A percentile compares a stretch with the other conserved stretches of the same genome.
Conservation (phyloP, 495 filamentous ascomycete genomes). For the Geopyxis carbonaria region DNA sequence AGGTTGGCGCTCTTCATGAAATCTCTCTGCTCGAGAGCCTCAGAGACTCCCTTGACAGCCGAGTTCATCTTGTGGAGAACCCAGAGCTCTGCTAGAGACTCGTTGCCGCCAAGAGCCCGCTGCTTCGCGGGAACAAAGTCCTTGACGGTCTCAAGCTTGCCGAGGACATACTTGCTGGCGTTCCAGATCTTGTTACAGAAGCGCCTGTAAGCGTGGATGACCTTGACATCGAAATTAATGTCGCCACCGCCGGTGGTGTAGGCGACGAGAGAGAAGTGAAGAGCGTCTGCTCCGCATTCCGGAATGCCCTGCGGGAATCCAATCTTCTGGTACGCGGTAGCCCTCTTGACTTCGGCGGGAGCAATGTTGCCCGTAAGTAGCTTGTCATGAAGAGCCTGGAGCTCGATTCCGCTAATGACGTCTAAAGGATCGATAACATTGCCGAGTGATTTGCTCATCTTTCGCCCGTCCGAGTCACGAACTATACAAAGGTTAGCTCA, state of each 20-base stretch:
- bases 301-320: slow-evolving; percentile 16
- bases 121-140: slow-evolving; percentile 47
- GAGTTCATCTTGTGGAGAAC: slow-evolving; percentile 59
- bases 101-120: slow-evolving; percentile 38
- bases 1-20: slow-evolving; percentile 45
- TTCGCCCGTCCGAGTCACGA: slow-evolving; percentile 47
- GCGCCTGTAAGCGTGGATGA: slow-evolving; percentile 18
- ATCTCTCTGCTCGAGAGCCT: slow-evolving; percentile 46
- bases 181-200: slow-evolving; percentile 22
- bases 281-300: slow-evolving; percentile 18
- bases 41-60: slow-evolving; percentile 52
- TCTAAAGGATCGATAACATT: slow-evolving; percentile 54
- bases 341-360: slow-evolving; percentile 31
- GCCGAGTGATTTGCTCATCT: slow-evolving; percentile 58
- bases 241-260: slow-evolving; percentile 30
- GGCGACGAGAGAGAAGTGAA: slow-evolving; percentile 22
- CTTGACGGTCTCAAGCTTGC: slow-evolving; percentile 53
- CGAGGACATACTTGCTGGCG: slow-evolving; percentile 56
- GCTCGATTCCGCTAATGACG: slow-evolving; percentile 38
- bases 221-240: slow-evolving; percentile 22
- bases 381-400: slow-evolving; percentile 53
- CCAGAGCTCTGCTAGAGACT: slow-evolving; percentile 60
- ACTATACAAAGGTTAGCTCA: no score
- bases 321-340: slow-evolving; percentile 6
- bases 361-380: slow-evolving; percentile 35